Evolutionary conservation across 2,329 filamentous ascomycete species (phyloP).

Genomic region (Hymenotorrendiella dingleyae): DNA sequence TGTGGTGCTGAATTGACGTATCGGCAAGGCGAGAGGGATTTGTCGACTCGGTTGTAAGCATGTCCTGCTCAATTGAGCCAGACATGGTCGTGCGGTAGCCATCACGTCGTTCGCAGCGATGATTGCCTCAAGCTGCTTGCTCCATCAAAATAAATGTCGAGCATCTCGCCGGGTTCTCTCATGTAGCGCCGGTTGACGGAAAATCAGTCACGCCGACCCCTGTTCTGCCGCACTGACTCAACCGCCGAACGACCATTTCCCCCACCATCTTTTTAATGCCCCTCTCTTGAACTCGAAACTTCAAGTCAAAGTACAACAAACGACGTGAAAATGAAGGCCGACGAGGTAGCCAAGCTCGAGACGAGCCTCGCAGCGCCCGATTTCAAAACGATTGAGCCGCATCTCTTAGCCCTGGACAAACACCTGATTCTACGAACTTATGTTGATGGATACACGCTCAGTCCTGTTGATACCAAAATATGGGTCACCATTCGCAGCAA

Average conservation of each 20-base stretch:
- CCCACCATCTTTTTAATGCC: too few relatives aligned
- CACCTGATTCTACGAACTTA: constrained; percentile 84
- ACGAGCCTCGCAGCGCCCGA: constrained; percentile 53
- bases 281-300: background rate
- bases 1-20: constrained; percentile 21
- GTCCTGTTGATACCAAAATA: constrained; percentile 71
- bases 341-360: constrained; percentile 48
- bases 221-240: too few relatives aligned
- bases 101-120: constrained; percentile 18
- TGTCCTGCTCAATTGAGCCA: constrained; percentile 31
- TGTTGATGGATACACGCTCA: constrained; percentile 69
- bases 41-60: constrained; percentile 16
- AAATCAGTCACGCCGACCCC: too few relatives aligned
- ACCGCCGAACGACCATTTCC: too few relatives aligned
- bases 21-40: constrained; percentile 8
- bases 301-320: background rate
- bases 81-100: constrained; percentile 25
- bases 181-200: too few relatives aligned
- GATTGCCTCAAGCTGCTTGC: constrained; percentile 4
- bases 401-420: constrained; percentile 73
- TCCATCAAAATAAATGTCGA: too few relatives aligned
- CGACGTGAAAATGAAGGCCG: constrained; percentile 45
- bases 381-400: constrained; percentile 75
- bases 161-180: too few relatives aligned
- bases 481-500: constrained; percentile 82